Conservation (phyloP, 1,139 yeast genomes). For the Pichia sp. region DNA sequence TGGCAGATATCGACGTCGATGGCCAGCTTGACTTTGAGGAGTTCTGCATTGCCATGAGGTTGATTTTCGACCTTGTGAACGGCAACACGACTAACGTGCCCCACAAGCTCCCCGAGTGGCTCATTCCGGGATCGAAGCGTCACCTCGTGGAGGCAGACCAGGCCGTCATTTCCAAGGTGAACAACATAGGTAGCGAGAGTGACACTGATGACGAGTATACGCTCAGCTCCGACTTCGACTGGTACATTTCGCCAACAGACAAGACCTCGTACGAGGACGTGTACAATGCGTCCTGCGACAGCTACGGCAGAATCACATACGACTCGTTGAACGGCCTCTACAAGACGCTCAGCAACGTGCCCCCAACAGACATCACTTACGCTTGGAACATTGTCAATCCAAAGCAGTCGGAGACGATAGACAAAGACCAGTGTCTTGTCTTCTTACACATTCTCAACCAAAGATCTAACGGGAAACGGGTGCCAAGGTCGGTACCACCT, state of each 20-base stretch:
- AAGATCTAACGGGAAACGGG: constrained; percentile 78
- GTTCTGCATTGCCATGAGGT: constrained; percentile 94
- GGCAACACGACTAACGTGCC: constrained; percentile 67
- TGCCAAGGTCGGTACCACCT: constrained; percentile 94
- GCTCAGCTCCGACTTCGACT: constrained; percentile 73
- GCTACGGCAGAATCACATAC: constrained; percentile 77
- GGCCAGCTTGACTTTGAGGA: constrained; percentile 93
- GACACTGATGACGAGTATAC: constrained; percentile 46
- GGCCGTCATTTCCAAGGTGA: constrained; percentile 44
- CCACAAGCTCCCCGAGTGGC: constrained; percentile 76
- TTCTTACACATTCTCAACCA: constrained; percentile 88
- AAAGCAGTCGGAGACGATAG: constrained; percentile 78
- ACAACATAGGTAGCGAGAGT: constrained; percentile 24
- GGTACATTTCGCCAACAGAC: constrained; percentile 94
- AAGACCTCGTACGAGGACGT: constrained; percentile 73
- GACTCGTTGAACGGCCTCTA: constrained; percentile 69
- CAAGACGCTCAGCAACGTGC: constrained; percentile 64
- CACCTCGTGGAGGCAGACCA: constrained; percentile 78
- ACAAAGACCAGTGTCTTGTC: constrained; percentile 86
- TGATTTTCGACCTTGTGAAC: constrained; percentile 86
- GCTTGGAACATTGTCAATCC: constrained; percentile 98
- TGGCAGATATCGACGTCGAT: constrained; percentile 90
- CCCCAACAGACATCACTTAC: constrained; percentile 79
- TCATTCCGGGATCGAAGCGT: constrained; percentile 82
- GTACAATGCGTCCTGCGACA: constrained; percentile 70